Evolutionary conservation across 2,329 filamentous ascomycete species (phyloP).

Genomic region (Pseudogymnoascus sp.): DNA sequence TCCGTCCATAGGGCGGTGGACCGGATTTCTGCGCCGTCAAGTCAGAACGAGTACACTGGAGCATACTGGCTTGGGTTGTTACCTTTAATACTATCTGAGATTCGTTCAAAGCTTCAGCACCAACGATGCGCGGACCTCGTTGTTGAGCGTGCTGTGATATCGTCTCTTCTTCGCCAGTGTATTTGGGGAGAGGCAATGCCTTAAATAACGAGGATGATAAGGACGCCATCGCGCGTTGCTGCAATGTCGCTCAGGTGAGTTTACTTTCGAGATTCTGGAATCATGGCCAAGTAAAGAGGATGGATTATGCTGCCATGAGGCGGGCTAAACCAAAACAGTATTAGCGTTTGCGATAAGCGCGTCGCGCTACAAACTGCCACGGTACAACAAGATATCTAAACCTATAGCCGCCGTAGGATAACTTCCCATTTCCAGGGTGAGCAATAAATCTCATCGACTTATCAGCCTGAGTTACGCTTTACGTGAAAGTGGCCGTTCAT

Average conservation of each 20-base stretch:
- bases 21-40: slow-evolving; percentile 53
- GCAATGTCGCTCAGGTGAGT: neutral
- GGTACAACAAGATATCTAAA: neutral
- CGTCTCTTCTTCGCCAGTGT: slow-evolving; percentile 83
- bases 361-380: slow-evolving; percentile 5
- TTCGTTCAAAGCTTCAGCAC: slow-evolving; percentile 70
- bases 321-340: neutral
- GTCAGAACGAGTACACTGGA: slow-evolving; percentile 14
- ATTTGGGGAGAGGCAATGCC: slow-evolving; percentile 81
- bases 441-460: neutral
- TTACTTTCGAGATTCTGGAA: slow-evolving; percentile 2
- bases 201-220: slow-evolving; percentile 65
- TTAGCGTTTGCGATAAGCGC: neutral
- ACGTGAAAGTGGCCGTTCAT: neutral
- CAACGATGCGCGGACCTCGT: slow-evolving; percentile 74
- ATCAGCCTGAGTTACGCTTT: neutral
- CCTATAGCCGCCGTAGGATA: neutral
- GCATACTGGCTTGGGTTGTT: slow-evolving; percentile 18
- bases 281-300: slow-evolving; percentile 5
- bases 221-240: slow-evolving; percentile 47
- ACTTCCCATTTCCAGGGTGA: neutral
- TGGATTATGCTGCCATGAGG: slow-evolving; percentile 4
- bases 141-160: slow-evolving; percentile 61
- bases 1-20: slow-evolving; percentile 79
- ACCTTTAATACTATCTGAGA: slow-evolving; percentile 75